Evolutionary conservation across 2,329 filamentous ascomycete species (phyloP), one percentile per base, ranked within the genome.

Genomic region (Rutstroemia sp.): DNA sequence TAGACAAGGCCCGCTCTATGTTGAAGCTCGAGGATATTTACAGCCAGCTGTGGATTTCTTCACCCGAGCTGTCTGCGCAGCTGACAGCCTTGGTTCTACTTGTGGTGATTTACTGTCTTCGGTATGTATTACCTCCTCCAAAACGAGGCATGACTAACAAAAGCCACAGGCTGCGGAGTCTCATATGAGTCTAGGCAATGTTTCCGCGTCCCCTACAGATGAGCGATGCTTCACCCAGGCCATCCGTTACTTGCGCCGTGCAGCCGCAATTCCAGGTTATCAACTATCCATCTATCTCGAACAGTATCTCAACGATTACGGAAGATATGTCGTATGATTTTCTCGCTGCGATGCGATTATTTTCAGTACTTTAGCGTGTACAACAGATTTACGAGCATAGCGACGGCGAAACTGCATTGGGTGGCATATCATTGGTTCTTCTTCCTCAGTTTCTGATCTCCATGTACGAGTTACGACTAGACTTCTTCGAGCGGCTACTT

Each of bases 31-130:
- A 57, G 76, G 73, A 1, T 71, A 73, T 53, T 67, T 81, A 6
- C 71, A 78, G 38, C 77, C 78, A 48, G 76, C 78, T 7, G 73
- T 73, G 5, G 78, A 81, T 56, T 79, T 79, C 62, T 72, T 78
- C 54, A 69, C 71, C 47, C 68, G 73, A 55, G 77, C 77, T 21
- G 72, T 78, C 12, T 67, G 71, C 54, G 68, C 71, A 42, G 76
- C 77, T 5, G 69, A 71, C 44, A 61, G 63, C 17, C 71, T 74
- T 57, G 67, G 68, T 5, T 61, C 53, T 5, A 58, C 73, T 6
- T 72, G 69, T 19, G 76, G 76, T 23, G 66, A 72, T 51, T 64
- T 80, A 7, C 69, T 80, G 17, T 68, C 73, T 41, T 71, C 68
- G 38, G 77, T 78, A 64, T 63, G 72, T 68, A 2, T 17, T 9